A percentile compares a stretch with the other conserved stretches of the same genome.
phyloP scores from a whole-genome alignment of 2,329 filamentous ascomycete species.

The Aspergillus fumigatus region DNA sequence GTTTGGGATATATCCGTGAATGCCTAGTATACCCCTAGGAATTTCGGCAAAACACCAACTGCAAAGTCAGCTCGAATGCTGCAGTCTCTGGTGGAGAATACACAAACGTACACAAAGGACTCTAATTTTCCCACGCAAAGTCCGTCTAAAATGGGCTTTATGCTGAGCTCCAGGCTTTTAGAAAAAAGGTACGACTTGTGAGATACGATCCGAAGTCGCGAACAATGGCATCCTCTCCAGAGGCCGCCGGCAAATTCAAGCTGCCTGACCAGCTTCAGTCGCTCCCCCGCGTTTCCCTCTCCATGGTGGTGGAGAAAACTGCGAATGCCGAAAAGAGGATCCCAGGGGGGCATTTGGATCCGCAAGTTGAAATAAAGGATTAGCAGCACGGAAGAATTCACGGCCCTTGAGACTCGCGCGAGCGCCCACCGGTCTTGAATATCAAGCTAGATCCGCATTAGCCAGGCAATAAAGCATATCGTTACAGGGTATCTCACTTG shows the following conservation, averaged over 20 bases:
- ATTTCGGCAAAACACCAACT: background rate
- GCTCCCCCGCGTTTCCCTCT: background rate
- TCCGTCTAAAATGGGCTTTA: background rate
- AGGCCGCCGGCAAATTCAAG: background rate
- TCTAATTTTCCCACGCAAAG: background rate
- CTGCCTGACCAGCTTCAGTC: background rate
- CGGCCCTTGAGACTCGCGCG: background rate
- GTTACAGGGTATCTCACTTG: background rate
- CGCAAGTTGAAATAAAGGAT: background rate
- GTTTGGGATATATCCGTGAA: no score
- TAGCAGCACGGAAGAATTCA: background rate
- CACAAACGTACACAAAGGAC: background rate
- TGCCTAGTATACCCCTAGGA: background rate
- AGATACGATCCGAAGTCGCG: background rate
- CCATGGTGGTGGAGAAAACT: background rate
- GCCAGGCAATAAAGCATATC: background rate
- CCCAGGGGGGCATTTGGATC: background rate
- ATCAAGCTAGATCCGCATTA: background rate
- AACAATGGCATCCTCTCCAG: background rate
- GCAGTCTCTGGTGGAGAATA: background rate
- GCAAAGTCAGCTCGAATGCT: background rate
- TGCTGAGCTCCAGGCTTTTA: background rate
- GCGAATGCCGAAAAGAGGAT: background rate
- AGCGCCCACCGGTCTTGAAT: background rate
- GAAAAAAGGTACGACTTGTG: background rate